A percentile compares a stretch with the other conserved stretches of the same genome.
phyloP scores from a whole-genome alignment of 2,329 filamentous ascomycete species.

The Xenoacremonium recifei region DNA sequence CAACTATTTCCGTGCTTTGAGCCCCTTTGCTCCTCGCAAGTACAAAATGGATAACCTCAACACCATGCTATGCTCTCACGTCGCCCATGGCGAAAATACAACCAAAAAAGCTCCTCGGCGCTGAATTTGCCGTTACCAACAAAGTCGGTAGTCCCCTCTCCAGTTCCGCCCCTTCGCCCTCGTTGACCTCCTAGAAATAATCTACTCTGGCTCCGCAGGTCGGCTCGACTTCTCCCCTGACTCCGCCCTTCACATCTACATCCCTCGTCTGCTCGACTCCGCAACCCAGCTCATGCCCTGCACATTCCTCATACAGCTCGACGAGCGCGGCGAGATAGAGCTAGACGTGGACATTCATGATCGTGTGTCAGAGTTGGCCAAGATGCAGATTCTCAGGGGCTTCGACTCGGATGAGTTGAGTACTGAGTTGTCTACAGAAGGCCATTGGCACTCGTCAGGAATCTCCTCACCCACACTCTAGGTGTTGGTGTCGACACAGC shows the following conservation, averaged over 20 bases:
- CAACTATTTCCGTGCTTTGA: no score
- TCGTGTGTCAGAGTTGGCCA: conserved; percentile 32
- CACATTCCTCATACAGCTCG: conserved; percentile 38
- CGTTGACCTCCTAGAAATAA: conserved; percentile 21
- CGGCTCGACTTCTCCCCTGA: conserved; percentile 31
- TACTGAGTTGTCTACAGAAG: no score
- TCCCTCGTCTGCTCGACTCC: conserved; percentile 41
- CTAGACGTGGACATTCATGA: conserved; percentile 38
- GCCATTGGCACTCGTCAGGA: no score
- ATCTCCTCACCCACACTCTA: conserved; percentile 48
- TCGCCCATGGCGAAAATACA: conserved; percentile 27
- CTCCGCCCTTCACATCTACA: conserved; percentile 33
- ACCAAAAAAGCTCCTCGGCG: conserved; percentile 35
- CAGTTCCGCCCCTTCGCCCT: neutral
- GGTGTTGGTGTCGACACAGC: conserved; percentile 45
- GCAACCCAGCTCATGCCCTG: conserved; percentile 43
- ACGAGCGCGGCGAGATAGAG: conserved; percentile 32
- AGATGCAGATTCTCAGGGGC: conserved; percentile 35
- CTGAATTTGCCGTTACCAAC: conserved; percentile 34
- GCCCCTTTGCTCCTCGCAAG: neutral
- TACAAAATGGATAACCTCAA: conserved; percentile 26
- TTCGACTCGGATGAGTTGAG: conserved; percentile 35
- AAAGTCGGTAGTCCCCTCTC: conserved; percentile 24
- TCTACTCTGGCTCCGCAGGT: conserved; percentile 37
- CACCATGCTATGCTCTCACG: conserved; percentile 29